Base-by-base conservation (phyloP, 441 rosid genomes). In the Brassica balearica region DNA sequence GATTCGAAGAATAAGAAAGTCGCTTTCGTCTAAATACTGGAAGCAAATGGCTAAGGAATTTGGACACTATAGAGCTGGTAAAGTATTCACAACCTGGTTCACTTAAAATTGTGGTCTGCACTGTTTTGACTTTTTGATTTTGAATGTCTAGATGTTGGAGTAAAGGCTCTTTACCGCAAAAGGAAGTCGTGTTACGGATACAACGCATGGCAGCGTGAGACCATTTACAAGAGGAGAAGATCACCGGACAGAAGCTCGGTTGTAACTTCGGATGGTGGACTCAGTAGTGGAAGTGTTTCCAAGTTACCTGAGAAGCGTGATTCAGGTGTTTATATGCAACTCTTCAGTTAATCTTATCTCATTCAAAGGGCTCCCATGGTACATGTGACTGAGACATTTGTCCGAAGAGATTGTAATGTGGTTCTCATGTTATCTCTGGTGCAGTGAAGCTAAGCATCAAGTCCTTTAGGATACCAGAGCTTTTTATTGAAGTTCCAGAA, bases 381-480 rank as follows among this genome's bases (percentile, higher is more conserved):
- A 55, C 60, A 55, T 17, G 23, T 6, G 2, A 55, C 60, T 15
- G 72, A 10, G 19, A 55, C 60, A 55, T 55, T 53, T 15, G n/a
- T n/a, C n/a, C n/a, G n/a, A n/a, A n/a, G n/a, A n/a, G n/a, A n/a
- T n/a, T n/a, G 66, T 46, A 56, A 68, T 4, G n/a, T 72, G 65
- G 78, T 70, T 71, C 77, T 83, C 51, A 86, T 17, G 65, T 74
- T 3, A 2, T 80, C 74, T 74, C 76, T 75, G 81, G 56, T 76
- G 68, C 90, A 90, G 92, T 88, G 77, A 88, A 87, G 80, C 84
- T 90, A 69, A 86, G 90, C 88, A 87, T 88, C 17, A 87, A 87
- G 83, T 90, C 92, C 71, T 87, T 90, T 75, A 88, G 78, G 79
- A 84, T 90, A 38, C 95, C 91, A 11, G 91, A 90, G 85, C 88